Conservation (phyloP, 805 yeast genomes). For the Clavispora santaluciae region DNA sequence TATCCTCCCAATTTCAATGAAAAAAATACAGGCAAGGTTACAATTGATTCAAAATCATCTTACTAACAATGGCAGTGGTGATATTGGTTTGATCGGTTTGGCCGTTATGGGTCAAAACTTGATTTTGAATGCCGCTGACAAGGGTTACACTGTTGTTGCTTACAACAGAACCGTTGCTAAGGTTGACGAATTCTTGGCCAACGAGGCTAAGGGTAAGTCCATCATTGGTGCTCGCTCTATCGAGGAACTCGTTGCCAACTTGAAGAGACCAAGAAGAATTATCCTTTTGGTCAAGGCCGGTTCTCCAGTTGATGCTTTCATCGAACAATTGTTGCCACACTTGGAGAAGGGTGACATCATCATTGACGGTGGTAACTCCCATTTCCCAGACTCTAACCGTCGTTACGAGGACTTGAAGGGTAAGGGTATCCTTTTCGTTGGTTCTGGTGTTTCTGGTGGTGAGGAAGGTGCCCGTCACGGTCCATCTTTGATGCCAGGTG, state of each 20-base stretch:
- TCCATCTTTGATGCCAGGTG: slow-evolving; percentile 99
- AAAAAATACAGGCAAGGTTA: neutral
- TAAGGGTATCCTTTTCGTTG: slow-evolving; percentile 89
- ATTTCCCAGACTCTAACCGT: slow-evolving; percentile 98
- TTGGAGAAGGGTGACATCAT: slow-evolving; percentile 96
- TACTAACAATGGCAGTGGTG: slow-evolving; percentile 56
- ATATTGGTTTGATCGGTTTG: slow-evolving; percentile 97
- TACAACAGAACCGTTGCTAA: slow-evolving; percentile 96
- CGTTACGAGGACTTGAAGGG: slow-evolving; percentile 83
- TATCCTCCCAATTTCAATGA: neutral
- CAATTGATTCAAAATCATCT: neutral
- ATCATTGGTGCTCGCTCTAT: slow-evolving; percentile 94
- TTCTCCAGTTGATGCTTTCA: slow-evolving; percentile 86
- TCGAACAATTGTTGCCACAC: slow-evolving; percentile 80
- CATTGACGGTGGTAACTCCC: slow-evolving; percentile 99
- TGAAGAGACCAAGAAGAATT: slow-evolving; percentile 96
- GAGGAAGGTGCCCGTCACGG: slow-evolving; percentile 99
- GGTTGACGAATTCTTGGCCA: slow-evolving; percentile 88
- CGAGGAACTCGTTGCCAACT: slow-evolving; percentile 78
- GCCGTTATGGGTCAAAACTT: slow-evolving; percentile 99
- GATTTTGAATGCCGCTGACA: slow-evolving; percentile 97
- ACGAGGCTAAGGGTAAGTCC: slow-evolving; percentile 97
- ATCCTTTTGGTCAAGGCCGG: slow-evolving; percentile 96
- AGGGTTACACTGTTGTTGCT: slow-evolving; percentile 96
- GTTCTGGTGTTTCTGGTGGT: slow-evolving; percentile 99